Base-by-base conservation (phyloP, 306 rosid genomes). In the Arachis stenosperma region DNA sequence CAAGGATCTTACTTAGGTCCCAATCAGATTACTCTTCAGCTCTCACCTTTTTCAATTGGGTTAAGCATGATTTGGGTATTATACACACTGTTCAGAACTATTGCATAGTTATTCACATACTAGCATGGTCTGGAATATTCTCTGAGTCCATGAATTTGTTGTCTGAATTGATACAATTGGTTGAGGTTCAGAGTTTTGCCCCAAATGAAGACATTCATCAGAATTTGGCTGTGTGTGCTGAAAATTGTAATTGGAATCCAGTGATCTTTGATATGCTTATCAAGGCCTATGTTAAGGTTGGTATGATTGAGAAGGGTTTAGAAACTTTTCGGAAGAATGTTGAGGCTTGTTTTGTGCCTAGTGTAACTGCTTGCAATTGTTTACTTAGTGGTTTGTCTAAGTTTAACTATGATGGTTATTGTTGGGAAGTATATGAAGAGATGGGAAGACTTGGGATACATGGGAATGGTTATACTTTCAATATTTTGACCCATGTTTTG, bases 231-330 rank as follows among this genome's bases (percentile, higher is more conserved):
- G 44, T 55, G 61, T 83, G 81, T 36, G 71, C 86, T 44, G 86
- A 86, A 69, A 85, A 86, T 71, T 93, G 97, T 84, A 90, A 93
- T 83, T 93, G 98, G 97, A 75, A 86, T 33, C 96, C 96, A 1
- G 84, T 81, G 22, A 40, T 89, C 4, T 88, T 89, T 62, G 97
- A 88, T 63, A 82, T 93, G 93, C 90, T 93, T 47, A 72, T 88
- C 12, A 93, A 90, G 94, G 97, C 94, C 62, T 90, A 90, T 81
- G 85, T 86, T 68, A 93, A 90, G 71, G 59, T 15, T 29, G 89
- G 85, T 61, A 86, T 82, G 96, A 69, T 89, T 74, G 83, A 79
- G 44, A 90, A 86, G 80, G 89, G 90, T 66, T 85, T 87, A 22
- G 22, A 33, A 71, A 65, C 90, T 77, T 90, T 93, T 67, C 79